These are phyloP conservation scores for Mallotus nudiflorus DNA, from an alignment of 345 rosid species.

Conservation along the genomic window DNA sequence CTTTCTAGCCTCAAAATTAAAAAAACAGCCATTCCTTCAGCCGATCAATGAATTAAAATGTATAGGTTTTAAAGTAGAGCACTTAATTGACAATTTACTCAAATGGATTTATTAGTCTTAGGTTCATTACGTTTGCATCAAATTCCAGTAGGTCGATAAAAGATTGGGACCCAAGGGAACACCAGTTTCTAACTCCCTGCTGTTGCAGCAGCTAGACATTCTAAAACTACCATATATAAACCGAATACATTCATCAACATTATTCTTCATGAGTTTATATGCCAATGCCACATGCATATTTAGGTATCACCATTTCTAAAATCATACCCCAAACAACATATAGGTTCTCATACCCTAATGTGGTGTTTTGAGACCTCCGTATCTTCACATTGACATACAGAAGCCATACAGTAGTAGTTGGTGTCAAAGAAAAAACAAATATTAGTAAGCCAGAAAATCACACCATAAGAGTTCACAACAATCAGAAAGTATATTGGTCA, in stretches of 20 bases:
- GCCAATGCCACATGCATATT: background rate
- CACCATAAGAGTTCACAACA: background rate
- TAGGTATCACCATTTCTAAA: no score
- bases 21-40: background rate
- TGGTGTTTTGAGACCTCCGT: background rate
- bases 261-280: slow-evolving; percentile 4
- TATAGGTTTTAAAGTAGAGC: background rate
- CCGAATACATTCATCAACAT: background rate
- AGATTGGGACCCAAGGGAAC: background rate
- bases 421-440: background rate
- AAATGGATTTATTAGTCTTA: background rate
- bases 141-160: background rate
- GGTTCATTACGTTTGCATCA: background rate
- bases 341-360: background rate
- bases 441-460: background rate
- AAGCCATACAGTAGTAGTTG: background rate
- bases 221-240: background rate
- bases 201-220: background rate
- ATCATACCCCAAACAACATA: background rate
- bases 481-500: background rate
- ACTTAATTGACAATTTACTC: background rate
- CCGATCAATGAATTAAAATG: slow-evolving; percentile 1
- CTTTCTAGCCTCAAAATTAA: background rate
- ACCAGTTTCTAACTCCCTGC: background rate
- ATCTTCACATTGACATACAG: background rate